These are phyloP conservation scores for Vinca minor DNA, from an alignment of 257 asterid species.

Conservation along the genomic window DNA sequence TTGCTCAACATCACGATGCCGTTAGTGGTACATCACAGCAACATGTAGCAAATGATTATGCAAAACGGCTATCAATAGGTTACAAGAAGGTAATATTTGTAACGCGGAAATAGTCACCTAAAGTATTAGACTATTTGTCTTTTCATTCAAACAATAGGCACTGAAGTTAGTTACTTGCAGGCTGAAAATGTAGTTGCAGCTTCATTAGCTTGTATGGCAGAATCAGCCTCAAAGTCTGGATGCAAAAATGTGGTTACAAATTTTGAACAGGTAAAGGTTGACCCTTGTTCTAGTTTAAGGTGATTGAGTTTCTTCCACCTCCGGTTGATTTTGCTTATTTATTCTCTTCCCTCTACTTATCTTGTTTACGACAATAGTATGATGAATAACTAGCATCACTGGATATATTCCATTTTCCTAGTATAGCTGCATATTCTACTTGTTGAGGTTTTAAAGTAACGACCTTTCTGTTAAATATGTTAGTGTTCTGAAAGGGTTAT, in stretches of 20 bases:
- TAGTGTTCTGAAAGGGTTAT: too few species aligned
- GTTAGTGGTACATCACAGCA: conserved; percentile 90
- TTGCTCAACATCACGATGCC: conserved; percentile 97
- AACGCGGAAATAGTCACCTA: neutral
- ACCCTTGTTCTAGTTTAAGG: too few species aligned
- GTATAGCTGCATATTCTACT: too few species aligned
- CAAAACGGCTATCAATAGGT: conserved; percentile 87
- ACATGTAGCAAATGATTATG: conserved; percentile 91
- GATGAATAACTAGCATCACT: too few species aligned
- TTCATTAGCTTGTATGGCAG: conserved; percentile 67
- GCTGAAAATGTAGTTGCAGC: conserved; percentile 66
- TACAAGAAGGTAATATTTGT: conserved; percentile 61
- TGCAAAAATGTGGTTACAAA: conserved; percentile 39
- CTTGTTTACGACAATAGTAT: too few species aligned
- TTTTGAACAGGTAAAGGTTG: conserved; percentile 55
- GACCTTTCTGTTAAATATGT: too few species aligned
- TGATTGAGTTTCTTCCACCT: neutral
- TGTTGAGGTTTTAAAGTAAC: too few species aligned
- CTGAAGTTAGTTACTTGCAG: conserved; percentile 36
- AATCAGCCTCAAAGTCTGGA: conserved; percentile 37
- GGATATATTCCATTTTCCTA: too few species aligned
- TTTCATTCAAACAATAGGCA: conserved; percentile 6
- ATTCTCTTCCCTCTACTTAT: too few species aligned
- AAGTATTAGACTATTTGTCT: neutral
- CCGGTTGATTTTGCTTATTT: too few species aligned